Conservation (phyloP, 1,139 yeast genomes). For the Geotrichum restrictum region DNA sequence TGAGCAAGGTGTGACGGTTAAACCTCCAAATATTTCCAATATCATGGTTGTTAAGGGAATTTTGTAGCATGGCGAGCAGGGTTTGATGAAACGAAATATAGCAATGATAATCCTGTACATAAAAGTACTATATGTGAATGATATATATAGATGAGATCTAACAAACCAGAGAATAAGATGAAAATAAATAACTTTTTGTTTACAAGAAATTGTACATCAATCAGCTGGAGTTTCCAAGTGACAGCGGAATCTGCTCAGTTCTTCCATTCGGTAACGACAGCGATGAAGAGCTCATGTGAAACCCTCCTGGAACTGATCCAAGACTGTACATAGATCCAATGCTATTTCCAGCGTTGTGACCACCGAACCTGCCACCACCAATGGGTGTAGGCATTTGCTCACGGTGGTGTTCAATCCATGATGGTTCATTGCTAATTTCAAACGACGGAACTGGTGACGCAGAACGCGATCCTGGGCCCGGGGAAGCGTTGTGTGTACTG, state of each 20-base stretch:
- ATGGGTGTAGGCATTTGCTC: slow-evolving; percentile 7
- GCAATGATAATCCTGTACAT: too few species aligned
- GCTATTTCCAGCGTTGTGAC: slow-evolving; percentile 2
- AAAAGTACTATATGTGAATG: too few species aligned
- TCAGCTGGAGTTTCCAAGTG: slow-evolving; percentile 21
- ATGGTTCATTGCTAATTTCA: slow-evolving; percentile 33
- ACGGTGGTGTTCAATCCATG: slow-evolving; percentile 30
- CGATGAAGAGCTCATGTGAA: slow-evolving; percentile 1
- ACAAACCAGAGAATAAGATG: background rate
- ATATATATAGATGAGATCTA: too few species aligned
- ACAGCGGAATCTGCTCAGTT: slow-evolving; percentile 28
- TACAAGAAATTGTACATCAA: background rate
- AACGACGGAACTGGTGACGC: slow-evolving; percentile 27
- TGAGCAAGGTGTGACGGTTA: too few species aligned
- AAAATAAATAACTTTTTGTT: slow-evolving; percentile 12
- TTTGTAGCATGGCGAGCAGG: too few species aligned
- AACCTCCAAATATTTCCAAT: too few species aligned
- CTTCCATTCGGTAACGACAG: slow-evolving; percentile 26
- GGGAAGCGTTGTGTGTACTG: background rate
- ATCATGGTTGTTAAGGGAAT: too few species aligned
- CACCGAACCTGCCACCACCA: background rate
- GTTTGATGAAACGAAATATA: too few species aligned
- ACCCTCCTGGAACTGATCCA: slow-evolving; percentile 4
- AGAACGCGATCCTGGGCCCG: slow-evolving; percentile 1
- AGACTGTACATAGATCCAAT: slow-evolving; percentile 4